Conservation (phyloP, 768 basidiomycete species). For the Termitomyces sp. region DNA sequence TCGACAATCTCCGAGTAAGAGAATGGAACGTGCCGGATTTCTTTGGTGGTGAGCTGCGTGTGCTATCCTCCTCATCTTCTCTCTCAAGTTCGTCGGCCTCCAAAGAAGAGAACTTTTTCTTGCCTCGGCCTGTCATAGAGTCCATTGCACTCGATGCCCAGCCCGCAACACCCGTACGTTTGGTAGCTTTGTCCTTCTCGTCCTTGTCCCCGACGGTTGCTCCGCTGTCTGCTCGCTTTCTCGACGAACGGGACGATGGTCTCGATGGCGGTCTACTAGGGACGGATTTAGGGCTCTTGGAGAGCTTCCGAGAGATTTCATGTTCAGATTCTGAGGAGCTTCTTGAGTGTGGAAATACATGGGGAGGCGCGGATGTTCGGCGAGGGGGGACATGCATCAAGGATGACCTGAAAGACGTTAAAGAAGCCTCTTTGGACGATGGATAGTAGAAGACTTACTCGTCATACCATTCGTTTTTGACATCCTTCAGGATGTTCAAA, state of each 20-base stretch:
- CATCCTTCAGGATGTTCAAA: constrained; percentile 68
- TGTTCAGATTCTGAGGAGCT: constrained; percentile 32
- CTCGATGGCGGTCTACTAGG: constrained; percentile 48
- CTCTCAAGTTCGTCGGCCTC: constrained; percentile 34
- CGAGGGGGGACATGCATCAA: constrained; percentile 13
- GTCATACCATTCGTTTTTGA: constrained; percentile 65
- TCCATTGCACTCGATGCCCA: constrained; percentile 71
- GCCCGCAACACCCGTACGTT: constrained; percentile 50
- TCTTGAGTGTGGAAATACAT: constrained; percentile 17
- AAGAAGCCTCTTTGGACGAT: neutral
- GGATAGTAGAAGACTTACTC: constrained; percentile 36
- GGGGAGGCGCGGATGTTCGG: constrained; percentile 15
- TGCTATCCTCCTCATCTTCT: constrained; percentile 25
- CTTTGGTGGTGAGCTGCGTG: constrained; percentile 18
- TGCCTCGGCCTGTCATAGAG: constrained; percentile 53
- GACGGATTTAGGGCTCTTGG: constrained; percentile 41
- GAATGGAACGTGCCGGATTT: constrained; percentile 29
- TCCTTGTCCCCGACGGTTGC: constrained; percentile 34
- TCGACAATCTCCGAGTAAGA: constrained; percentile 29
- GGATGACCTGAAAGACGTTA: constrained; percentile 6
- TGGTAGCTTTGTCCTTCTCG: constrained; percentile 38
- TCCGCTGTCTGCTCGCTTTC: constrained; percentile 63
- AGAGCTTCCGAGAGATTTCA: constrained; percentile 29
- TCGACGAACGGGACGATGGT: constrained; percentile 56
- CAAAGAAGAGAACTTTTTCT: constrained; percentile 55